Base-by-base conservation (phyloP, 164 flowering plant species). In the Vitis rupestris region DNA sequence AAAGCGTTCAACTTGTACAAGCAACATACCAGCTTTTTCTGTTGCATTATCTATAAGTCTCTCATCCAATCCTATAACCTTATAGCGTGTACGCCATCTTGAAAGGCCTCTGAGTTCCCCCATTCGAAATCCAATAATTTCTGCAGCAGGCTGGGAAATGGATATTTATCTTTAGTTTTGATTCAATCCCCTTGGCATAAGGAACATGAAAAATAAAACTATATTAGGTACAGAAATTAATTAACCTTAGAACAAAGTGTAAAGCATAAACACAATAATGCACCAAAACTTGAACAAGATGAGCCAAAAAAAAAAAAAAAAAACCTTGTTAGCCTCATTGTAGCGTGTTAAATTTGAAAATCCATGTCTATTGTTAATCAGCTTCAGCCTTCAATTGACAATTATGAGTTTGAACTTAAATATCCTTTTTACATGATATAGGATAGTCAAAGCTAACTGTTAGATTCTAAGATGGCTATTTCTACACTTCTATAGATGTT, bases 51-150 rank as follows among this genome's bases (percentile, higher is more conserved):
- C 67, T 1, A 86, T 82, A 59, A 93, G 91, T 50, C 68, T 85
- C 78, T 91, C 98, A 84, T 93, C 93, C 78, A 95, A 74, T 19
- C 99, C 99, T 79, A 93, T 84, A 71, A 82, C 84, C 52, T 79
- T 81, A 81, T 65, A 95, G 58, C 97, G 93, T 66, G 94, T 86
- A 65, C 88, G 94, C 98, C 98, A 95, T 77, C 87, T 90, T 60
- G 98, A 93, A 78, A 95, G 91, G 57, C 94, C 99, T 80, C 90
- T 83, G 15, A 95, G 82, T 81, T 93, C 99, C 64, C 99, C 99
- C 79, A 91, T 80, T 83, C 97, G 80, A 77, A 95, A 95, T 65
- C 82, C 97, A 79, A 95, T 87, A 49, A 93, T 83, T 82, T 95
- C 99, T 72, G 84, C 90, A 68, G 99, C 97, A 74, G 99, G 98